Evolutionary conservation across 75 land plant genomes (phyloP).

Genomic region (Cupressus sempervirens): DNA sequence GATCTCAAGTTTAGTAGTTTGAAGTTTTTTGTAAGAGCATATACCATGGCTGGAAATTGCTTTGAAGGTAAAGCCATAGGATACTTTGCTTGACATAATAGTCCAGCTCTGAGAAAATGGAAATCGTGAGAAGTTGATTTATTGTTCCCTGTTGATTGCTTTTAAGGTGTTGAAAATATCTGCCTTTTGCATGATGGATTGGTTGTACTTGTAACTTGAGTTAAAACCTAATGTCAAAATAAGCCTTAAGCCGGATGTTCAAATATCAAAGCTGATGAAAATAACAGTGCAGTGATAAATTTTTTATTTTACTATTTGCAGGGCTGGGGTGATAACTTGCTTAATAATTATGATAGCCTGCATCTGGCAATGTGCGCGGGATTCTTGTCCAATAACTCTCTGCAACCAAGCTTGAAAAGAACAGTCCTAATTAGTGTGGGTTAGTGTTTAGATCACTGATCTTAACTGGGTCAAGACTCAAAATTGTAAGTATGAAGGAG

Average conservation of each 20-base stretch:
- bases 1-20: neutral
- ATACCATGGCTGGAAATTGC: neutral
- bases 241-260: neutral
- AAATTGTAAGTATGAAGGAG: neutral
- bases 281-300: neutral
- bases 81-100: neutral
- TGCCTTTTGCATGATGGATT: neutral
- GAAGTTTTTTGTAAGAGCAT: neutral
- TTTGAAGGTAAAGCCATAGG: neutral
- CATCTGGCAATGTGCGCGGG: neutral
- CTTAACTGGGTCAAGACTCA: neutral
- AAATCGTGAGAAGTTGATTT: neutral
- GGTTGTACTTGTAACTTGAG: neutral
- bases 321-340: neutral
- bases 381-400: neutral
- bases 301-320: neutral
- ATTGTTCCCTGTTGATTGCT: neutral
- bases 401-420: neutral
- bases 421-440: neutral
- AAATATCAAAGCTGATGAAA: neutral
- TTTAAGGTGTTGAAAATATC: too few relatives aligned
- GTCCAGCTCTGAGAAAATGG: neutral
- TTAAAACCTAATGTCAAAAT: neutral
- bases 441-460: neutral
- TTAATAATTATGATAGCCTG: neutral